Base-by-base conservation (phyloP, 1,139 yeast genomes). In the Protomyces arabidopsidicola region DNA sequence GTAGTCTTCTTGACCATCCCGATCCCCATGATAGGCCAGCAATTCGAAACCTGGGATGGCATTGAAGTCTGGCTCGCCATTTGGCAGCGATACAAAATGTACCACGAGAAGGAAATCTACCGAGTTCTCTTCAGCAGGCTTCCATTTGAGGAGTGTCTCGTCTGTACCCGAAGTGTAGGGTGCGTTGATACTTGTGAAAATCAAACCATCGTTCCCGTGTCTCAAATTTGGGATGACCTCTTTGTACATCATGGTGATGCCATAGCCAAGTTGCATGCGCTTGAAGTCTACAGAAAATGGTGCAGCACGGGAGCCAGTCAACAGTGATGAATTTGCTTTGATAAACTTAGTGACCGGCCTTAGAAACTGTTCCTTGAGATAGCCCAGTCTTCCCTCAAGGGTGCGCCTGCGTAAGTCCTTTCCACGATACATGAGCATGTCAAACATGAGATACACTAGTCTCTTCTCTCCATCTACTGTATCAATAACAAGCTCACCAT, bases 111-210 rank as follows among this genome's bases (percentile, higher is more conserved):
- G 86, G 75, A 89, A 93, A 75, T 95, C 99, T 42, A 95, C 82
- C 0, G 97, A 86, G 71, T 95, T 95, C 74, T 93, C 98, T 67
- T 89, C 88, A 9, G 96, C 90, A 0, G 98, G 98, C 71, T 95
- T 95, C 99, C 99, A 95, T 75, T 95, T 95, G 35, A 65, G 54
- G 64, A 95, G 76, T 42, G 75, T 83, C 2, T 83, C 82, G 73
- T 93, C 98, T 0, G 98, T 91, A 12, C 98, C 98, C 69, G 86
- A 84, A 2, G 84, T 81, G 75, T 95, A 95, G 0, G 96, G 95
- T 0, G 95, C 83, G 66, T 85, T 90, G 42, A 95, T 88, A 70
- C 96, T 89, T 1, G 99, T 95, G 74, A 90, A 89, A 67, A 95
- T 90, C 48, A 95, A 81, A 0, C 99, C 99, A 76, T 95, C 99